Conservation (phyloP, 2,329 filamentous ascomycete genomes). For the Clarireedia sp. region DNA sequence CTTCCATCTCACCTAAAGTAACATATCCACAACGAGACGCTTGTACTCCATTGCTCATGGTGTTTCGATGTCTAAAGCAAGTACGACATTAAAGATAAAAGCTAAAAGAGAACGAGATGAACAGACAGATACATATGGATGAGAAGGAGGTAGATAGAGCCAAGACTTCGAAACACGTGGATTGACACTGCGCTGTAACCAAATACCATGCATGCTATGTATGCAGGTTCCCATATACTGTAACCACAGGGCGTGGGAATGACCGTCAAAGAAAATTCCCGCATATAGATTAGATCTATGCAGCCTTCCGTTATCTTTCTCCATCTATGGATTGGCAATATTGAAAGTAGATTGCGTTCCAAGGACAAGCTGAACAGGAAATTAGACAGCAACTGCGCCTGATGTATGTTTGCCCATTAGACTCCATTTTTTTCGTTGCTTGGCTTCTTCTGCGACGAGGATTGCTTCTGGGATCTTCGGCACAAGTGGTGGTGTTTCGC, state of each 20-base stretch:
- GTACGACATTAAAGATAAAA: no score
- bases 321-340: not conserved
- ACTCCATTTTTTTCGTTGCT: constrained; percentile 24
- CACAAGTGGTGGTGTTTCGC: constrained; percentile 11
- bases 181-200: not conserved
- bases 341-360: not conserved
- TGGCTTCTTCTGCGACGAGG: constrained; percentile 9
- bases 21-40: no score
- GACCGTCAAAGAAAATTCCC: not conserved
- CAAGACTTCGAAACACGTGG: no score
- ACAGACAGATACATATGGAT: no score
- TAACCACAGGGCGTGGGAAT: not conserved
- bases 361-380: not conserved
- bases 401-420: constrained; percentile 21
- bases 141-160: no score
- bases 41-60: no score
- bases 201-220: not conserved
- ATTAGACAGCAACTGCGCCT: constrained; percentile 14
- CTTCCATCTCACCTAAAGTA: no score
- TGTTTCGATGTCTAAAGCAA: no score
- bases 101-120: no score
- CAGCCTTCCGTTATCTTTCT: not conserved
- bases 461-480: not conserved
- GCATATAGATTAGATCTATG: not conserved
- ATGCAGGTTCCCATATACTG: not conserved